Percentiles rank a stretch among this genome's conserved stretches.
Conservation (phyloP, 805 yeast species). For the Teunomyces atbi region DNA sequence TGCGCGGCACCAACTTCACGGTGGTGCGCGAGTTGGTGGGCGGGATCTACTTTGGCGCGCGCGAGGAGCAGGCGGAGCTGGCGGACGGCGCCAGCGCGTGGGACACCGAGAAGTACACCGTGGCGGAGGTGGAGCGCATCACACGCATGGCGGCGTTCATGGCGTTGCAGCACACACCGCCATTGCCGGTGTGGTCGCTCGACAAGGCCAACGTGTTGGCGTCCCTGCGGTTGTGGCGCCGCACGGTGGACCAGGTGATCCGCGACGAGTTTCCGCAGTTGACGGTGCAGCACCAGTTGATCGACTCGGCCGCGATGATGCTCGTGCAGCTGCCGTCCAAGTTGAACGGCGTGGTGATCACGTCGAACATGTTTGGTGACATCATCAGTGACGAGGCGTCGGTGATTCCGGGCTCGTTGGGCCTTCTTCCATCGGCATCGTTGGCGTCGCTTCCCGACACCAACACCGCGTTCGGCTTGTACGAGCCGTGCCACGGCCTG, state of each 20-base stretch:
- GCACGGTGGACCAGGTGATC: slow-evolving; percentile 83
- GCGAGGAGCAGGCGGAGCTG: slow-evolving; percentile 85
- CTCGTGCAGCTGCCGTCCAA: slow-evolving; percentile 87
- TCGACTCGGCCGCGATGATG: slow-evolving; percentile 99
- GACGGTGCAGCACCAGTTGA: slow-evolving; percentile 86
- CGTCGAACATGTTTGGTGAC: slow-evolving; percentile 97
- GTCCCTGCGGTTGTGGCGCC: slow-evolving; percentile 94
- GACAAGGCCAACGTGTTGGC: slow-evolving; percentile 98
- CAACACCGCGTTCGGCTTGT: slow-evolving; percentile 90
- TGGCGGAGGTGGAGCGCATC: slow-evolving; percentile 90
- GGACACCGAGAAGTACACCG: slow-evolving; percentile 91
- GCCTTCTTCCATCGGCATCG: slow-evolving; percentile 93
- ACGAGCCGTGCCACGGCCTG: slow-evolving; percentile 98
- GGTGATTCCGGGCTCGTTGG: slow-evolving; percentile 96
- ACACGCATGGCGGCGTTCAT: slow-evolving; percentile 98
- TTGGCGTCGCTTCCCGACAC: slow-evolving; percentile 96
- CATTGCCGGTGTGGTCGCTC: slow-evolving; percentile 91
- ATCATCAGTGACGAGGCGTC: slow-evolving; percentile 97
- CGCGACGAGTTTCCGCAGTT: slow-evolving; percentile 87
- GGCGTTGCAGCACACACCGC: slow-evolving; percentile 92
- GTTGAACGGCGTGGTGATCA: slow-evolving; percentile 88
- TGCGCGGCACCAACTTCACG: slow-evolving; percentile 84
- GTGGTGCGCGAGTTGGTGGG: slow-evolving; percentile 97
- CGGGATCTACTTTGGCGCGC: slow-evolving; percentile 96
- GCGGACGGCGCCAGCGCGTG: slow-evolving; percentile 67